Percentiles rank a stretch among this genome's conserved stretches.
Conservation (phyloP, 768 basidiomycete species). For the Tulasnella sp. region DNA sequence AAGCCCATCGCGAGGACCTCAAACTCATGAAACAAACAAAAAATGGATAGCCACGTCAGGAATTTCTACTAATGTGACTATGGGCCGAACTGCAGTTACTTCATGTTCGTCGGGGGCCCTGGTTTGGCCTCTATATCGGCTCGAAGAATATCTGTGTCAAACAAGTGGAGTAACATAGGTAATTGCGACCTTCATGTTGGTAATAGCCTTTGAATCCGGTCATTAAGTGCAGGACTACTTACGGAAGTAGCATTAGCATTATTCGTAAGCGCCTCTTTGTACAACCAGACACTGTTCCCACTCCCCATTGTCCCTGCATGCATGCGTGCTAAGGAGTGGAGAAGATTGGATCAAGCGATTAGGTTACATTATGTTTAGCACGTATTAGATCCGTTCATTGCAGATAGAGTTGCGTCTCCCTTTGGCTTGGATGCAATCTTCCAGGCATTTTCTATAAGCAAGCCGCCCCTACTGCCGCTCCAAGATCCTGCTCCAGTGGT, state of each 20-base stretch:
- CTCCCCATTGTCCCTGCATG: not conserved
- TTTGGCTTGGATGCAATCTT: not conserved
- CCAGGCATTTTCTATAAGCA: not conserved
- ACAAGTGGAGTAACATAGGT: not conserved
- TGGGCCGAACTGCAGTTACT: no score
- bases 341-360: not conserved
- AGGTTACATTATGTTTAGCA: not conserved
- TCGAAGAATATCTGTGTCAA: not conserved
- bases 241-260: not conserved
- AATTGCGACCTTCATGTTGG: not conserved
- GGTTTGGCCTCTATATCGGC: not conserved
- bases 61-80: no score
- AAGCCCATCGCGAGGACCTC: no score
- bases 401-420: not conserved
- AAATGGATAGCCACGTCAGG: no score
- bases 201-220: not conserved
- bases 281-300: not conserved
- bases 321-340: not conserved
- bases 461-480: not conserved
- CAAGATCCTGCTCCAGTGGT: not conserved
- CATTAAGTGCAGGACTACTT: not conserved
- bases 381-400: not conserved
- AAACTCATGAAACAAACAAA: no score
- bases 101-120: no score
- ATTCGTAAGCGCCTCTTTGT: not conserved